Evolutionary conservation across 2,329 filamentous ascomycete species (phyloP), one percentile per base, ranked within the genome.

Genomic region (Diplocarpon rosae): DNA sequence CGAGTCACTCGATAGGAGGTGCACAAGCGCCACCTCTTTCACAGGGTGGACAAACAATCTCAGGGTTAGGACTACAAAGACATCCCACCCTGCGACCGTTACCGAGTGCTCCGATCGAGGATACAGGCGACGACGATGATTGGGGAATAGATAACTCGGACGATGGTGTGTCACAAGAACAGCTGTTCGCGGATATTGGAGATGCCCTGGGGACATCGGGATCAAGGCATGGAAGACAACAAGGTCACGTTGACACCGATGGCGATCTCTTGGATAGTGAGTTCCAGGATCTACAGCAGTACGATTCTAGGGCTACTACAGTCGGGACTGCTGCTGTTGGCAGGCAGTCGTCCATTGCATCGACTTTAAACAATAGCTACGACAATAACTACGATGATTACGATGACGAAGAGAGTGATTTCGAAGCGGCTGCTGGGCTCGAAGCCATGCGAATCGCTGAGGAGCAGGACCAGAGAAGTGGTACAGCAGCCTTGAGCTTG

Each of bases 371-470:
- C 54, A 61, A 63, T 12, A 61, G 64, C 39, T 42, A 37, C 12
- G 43, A 47, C 10, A 47, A 50, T 12, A 48, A 65, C 10, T 57
- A 56, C 24, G 66, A 71, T 17, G 65, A 71, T 30, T 68, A 72
- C 24, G 71, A 71, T 15, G 83, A 67, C 11, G 83, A 90, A 43
- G 87, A 93, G 39, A 93, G 87, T 59, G 90, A 96, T 59, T 79
- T 84, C 0, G 90, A 95, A 63, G 90, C 84, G 15, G 80, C 83
- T 32, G 86, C 86, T 48, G 90, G 92, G 13, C 67, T 93, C 41
- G 76, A 85, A 59, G 88, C 88, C 53, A 78, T 96, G 73, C 79
- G 80, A 47, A 78, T 89, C 65, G 88, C 87, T 4, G 87, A 94
- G 49, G 76, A 87, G 61, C 72, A 80, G 60, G 85, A 93, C 48